phyloP scores from a whole-genome alignment of 2,329 filamentous ascomycete genomes.

The Trichoderma sp. region DNA sequence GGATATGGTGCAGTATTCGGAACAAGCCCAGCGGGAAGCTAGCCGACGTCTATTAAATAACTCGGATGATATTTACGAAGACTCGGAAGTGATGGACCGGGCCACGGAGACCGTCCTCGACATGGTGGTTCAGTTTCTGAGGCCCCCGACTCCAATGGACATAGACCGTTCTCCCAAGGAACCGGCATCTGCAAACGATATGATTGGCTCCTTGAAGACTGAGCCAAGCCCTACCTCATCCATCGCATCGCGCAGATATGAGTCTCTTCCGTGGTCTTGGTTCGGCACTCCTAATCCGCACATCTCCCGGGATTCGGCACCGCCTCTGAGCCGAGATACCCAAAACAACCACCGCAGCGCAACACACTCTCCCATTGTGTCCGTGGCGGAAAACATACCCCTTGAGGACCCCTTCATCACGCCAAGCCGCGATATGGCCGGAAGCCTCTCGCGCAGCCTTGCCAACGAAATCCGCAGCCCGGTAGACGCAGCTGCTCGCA shows the following conservation, averaged over 20 bases:
- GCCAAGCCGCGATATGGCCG: slow-evolving; percentile 24
- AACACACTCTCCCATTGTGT: slow-evolving; percentile 9
- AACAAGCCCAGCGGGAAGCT: not conserved
- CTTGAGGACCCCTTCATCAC: slow-evolving; percentile 35
- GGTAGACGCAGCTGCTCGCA: slow-evolving; percentile 23
- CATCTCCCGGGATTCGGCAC: slow-evolving; percentile 22
- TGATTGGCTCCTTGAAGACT: slow-evolving; percentile 43
- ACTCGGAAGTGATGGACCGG: slow-evolving; percentile 24
- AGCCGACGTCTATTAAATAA: not conserved
- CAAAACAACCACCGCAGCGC: slow-evolving; percentile 23
- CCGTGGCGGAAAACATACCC: not conserved
- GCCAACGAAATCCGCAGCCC: slow-evolving; percentile 13
- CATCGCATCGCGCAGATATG: slow-evolving; percentile 33
- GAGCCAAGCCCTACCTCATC: slow-evolving; percentile 31
- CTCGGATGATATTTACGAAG: not conserved
- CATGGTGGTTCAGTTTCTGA: slow-evolving; percentile 49
- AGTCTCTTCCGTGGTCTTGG: slow-evolving; percentile 50
- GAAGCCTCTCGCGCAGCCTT: slow-evolving; percentile 8
- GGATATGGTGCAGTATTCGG: not conserved
- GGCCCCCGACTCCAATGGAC: slow-evolving; percentile 45
- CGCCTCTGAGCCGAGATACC: slow-evolving; percentile 26
- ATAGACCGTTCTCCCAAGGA: slow-evolving; percentile 37
- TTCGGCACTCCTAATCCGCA: slow-evolving; percentile 40
- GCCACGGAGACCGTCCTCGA: slow-evolving; percentile 42
- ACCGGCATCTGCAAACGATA: slow-evolving; percentile 50